phyloP scores from a whole-genome alignment of 2,329 filamentous ascomycete species.

The Pseudogymnoascus sp. region DNA sequence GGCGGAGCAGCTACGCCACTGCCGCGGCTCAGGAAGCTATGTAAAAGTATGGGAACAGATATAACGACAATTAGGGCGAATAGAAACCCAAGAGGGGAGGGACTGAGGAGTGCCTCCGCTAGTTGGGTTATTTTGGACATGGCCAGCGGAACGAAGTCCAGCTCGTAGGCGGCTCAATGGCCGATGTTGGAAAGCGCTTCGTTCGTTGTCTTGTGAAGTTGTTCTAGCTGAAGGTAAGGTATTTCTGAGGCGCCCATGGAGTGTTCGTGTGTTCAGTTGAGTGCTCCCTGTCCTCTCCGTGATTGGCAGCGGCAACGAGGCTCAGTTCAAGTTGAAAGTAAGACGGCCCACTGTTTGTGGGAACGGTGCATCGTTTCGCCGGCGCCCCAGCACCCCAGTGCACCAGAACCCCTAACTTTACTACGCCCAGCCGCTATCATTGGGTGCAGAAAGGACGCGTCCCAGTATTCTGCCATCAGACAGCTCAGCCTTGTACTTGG shows the following conservation, averaged over 20 bases:
- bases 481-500: slow-evolving; percentile 4
- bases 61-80: slow-evolving; percentile 64
- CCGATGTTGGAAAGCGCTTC: background rate
- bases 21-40: slow-evolving; percentile 60
- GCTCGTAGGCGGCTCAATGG: background rate
- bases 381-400: background rate
- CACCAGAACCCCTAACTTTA: slow-evolving; percentile 1
- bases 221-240: background rate
- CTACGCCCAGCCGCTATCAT: background rate
- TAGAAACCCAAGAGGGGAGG: slow-evolving; percentile 53
- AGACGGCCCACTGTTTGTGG: slow-evolving; percentile 2
- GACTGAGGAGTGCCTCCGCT: slow-evolving; percentile 48
- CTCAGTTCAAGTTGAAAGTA: background rate
- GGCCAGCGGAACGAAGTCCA: background rate
- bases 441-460: background rate
- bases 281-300: background rate
- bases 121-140: slow-evolving; percentile 21
- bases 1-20: slow-evolving; percentile 61
- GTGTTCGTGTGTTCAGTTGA: background rate
- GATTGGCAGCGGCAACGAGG: background rate
- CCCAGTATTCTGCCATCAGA: background rate
- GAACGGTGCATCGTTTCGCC: slow-evolving; percentile 4
- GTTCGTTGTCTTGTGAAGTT: background rate
- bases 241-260: background rate
- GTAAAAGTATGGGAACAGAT: slow-evolving; percentile 66